Conservation (phyloP, 306 rosid genomes). For the Gastrolobium bilobum region DNA sequence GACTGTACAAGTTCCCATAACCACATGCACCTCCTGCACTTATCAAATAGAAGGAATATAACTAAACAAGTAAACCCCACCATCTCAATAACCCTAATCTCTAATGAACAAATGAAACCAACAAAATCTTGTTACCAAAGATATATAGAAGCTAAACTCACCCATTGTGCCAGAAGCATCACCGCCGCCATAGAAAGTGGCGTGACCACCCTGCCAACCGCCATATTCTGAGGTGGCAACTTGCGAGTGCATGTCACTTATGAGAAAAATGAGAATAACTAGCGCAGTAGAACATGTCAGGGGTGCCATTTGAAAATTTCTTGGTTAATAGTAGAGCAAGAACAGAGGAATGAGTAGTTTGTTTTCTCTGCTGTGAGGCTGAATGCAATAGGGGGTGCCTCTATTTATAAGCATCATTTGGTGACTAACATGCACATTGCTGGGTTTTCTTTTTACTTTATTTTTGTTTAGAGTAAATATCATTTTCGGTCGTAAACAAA, state of each 20-base stretch:
- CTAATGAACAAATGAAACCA: not conserved
- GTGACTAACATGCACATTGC: conserved; percentile 15
- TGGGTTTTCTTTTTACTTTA: not conserved
- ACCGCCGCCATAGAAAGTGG: conserved; percentile 92
- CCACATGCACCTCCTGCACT: conserved; percentile 91
- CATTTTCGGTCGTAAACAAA: too few relatives aligned
- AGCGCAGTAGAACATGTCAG: conserved; percentile 44
- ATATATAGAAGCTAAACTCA: conserved; percentile 42
- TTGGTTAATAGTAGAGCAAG: not conserved
- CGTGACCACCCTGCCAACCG: conserved; percentile 74
- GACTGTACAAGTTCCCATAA: conserved; percentile 83
- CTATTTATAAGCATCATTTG: conserved; percentile 61
- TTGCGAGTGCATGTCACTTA: conserved; percentile 40
- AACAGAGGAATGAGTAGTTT: conserved; percentile 43
- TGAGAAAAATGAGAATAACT: conserved; percentile 42
- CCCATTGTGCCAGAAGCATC: conserved; percentile 94
- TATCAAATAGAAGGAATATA: conserved; percentile 2
- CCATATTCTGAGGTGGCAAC: conserved; percentile 60
- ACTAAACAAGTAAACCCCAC: not conserved
- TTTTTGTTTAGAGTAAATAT: too few relatives aligned
- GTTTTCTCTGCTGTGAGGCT: conserved; percentile 28
- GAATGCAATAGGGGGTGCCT: conserved; percentile 41
- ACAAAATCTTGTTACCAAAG: not conserved
- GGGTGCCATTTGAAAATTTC: conserved; percentile 57
- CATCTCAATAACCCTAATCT: not conserved